Evolutionary conservation across 2,329 filamentous ascomycete genomes (phyloP).

Genomic region (Hymenoscyphus infarciens): DNA sequence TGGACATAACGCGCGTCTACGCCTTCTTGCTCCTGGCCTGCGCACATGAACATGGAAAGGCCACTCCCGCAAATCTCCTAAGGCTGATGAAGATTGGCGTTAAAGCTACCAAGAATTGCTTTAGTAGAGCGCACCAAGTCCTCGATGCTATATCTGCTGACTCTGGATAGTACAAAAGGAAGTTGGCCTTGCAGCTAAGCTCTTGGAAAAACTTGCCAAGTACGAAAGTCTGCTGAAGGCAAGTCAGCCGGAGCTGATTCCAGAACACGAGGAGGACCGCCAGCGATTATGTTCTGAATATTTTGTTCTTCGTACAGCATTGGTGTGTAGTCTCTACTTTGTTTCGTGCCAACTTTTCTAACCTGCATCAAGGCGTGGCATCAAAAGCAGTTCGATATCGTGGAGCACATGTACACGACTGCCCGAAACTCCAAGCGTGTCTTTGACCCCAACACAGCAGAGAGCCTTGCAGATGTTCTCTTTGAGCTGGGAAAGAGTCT

Average conservation of each 20-base stretch:
- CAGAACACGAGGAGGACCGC: conserved; percentile 32
- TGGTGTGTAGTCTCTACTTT: conserved; percentile 47
- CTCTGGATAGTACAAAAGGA: conserved; percentile 38
- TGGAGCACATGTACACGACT: conserved; percentile 73
- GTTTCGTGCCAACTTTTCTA: conserved; percentile 22
- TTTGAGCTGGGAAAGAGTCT: conserved; percentile 68
- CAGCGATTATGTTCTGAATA: conserved; percentile 33
- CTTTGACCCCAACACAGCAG: conserved; percentile 49
- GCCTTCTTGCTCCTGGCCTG: conserved; percentile 66
- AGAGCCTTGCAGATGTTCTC: conserved; percentile 63
- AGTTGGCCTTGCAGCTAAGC: conserved; percentile 53
- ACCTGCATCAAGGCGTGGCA: conserved; percentile 63
- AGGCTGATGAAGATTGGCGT: conserved; percentile 65
- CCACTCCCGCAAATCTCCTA: conserved; percentile 40
- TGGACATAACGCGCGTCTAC: conserved; percentile 45
- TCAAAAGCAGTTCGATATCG: conserved; percentile 68
- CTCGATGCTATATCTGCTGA: conserved; percentile 10
- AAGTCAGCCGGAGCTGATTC: conserved; percentile 26
- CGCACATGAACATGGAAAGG: conserved; percentile 40
- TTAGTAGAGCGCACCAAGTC: conserved; percentile 43
- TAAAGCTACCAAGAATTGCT: conserved; percentile 59
- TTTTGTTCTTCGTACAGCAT: conserved; percentile 38
- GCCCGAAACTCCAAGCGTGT: conserved; percentile 40
- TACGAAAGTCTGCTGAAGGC: conserved; percentile 46
- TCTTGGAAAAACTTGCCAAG: conserved; percentile 61